These are phyloP conservation scores for Lactifluus rugatus DNA, from an alignment of 768 basidiomycete species.

Conservation along the genomic window DNA sequence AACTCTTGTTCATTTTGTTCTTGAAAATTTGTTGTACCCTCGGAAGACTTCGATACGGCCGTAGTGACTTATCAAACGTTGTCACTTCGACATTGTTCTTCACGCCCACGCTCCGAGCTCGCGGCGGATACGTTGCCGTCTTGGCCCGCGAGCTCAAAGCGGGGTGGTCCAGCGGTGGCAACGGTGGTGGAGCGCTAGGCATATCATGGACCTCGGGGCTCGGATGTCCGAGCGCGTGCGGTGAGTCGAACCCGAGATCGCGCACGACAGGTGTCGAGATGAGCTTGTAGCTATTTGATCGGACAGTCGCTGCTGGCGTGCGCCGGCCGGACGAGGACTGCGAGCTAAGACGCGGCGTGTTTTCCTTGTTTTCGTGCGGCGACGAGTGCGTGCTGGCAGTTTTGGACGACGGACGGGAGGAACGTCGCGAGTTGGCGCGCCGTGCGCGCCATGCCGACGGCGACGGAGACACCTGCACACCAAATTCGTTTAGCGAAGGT, in stretches of 20 bases:
- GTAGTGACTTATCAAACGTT: constrained; percentile 24
- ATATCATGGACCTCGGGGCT: constrained; percentile 26
- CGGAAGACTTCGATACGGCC: constrained; percentile 25
- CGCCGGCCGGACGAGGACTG: constrained; percentile 23
- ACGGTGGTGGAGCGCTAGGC: constrained; percentile 35
- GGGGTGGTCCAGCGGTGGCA: constrained; percentile 44
- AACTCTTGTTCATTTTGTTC: constrained; percentile 7
- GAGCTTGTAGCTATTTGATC: background rate
- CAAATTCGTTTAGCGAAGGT: constrained; percentile 16
- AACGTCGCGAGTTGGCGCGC: constrained; percentile 14
- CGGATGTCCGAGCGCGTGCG: constrained; percentile 33
- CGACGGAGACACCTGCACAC: constrained; percentile 10
- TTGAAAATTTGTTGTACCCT: constrained; percentile 23
- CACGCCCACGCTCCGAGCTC: constrained; percentile 1
- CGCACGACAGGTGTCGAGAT: constrained; percentile 25
- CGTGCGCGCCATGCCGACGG: constrained; percentile 20
- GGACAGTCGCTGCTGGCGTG: constrained; percentile 6
- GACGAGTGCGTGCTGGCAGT: constrained; percentile 26
- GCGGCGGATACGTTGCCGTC: constrained; percentile 21
- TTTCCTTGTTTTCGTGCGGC: constrained; percentile 22
- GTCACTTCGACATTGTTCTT: constrained; percentile 15
- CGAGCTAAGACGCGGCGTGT: constrained; percentile 12
- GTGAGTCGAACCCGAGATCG: constrained; percentile 27
- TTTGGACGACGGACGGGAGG: constrained; percentile 20
- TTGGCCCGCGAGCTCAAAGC: background rate